Percentiles rank a stretch among this genome's conserved stretches.
These are phyloP conservation scores for Epichloe brachyelytri DNA, from an alignment of 2,329 filamentous ascomycete genomes.

Conservation along the genomic window DNA sequence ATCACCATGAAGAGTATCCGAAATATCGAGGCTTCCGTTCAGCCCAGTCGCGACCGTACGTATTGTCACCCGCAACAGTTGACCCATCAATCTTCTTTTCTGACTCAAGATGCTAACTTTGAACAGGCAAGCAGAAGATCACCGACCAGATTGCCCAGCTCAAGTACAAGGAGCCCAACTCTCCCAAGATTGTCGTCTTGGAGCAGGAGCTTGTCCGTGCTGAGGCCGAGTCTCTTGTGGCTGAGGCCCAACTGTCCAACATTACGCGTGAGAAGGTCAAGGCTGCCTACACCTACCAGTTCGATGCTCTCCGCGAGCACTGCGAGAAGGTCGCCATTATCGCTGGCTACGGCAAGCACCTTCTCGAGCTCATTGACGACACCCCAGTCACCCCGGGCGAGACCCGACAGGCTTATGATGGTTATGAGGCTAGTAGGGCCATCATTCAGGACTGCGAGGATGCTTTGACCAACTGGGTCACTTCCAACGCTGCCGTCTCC, in stretches of 20 bases:
- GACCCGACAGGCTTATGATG: conserved; percentile 89
- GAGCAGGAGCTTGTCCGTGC: conserved; percentile 98
- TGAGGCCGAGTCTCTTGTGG: conserved; percentile 96
- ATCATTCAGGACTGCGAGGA: conserved; percentile 99
- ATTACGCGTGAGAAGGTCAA: conserved; percentile 99
- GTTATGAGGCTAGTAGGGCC: conserved; percentile 94
- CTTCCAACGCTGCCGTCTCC: conserved; percentile 74
- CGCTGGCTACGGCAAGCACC: conserved; percentile 92
- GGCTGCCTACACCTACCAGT: conserved; percentile 95
- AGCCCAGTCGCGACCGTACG: conserved; percentile 92
- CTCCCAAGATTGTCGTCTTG: conserved; percentile 90
- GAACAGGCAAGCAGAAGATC: conserved; percentile 90
- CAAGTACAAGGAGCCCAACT: conserved; percentile 99
- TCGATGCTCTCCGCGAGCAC: conserved; percentile 93
- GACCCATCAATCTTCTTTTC: not conserved
- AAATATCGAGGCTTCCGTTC: conserved; percentile 96
- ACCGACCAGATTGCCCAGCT: conserved; percentile 97
- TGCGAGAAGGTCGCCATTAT: conserved; percentile 98
- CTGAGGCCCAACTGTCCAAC: conserved; percentile 95
- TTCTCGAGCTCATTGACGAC: conserved; percentile 94
- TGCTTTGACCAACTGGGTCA: conserved; percentile 92
- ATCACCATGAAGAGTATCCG: conserved; percentile 99
- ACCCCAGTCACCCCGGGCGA: conserved; percentile 94
- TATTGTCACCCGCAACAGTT: conserved; percentile 5
- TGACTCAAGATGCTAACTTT: not conserved